Percentiles rank a stretch among this genome's conserved stretches.
phyloP scores from a whole-genome alignment of 2,329 filamentous ascomycete species.

The Fusarium secorum region DNA sequence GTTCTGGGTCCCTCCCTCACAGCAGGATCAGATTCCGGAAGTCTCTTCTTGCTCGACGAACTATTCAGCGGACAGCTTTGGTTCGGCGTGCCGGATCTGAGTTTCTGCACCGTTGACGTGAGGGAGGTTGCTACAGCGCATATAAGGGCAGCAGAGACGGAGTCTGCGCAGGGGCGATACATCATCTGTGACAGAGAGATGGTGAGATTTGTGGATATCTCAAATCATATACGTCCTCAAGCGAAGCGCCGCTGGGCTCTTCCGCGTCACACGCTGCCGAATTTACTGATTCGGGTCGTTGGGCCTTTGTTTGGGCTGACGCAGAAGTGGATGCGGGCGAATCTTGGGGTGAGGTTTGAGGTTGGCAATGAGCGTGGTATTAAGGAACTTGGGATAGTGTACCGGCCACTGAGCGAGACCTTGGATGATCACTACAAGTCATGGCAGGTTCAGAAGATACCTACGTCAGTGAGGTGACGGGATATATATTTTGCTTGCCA shows the following conservation, averaged over 20 bases:
- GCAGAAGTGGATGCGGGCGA: not conserved
- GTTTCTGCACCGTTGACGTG: not conserved
- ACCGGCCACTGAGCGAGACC: not conserved
- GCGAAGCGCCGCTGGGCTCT: not conserved
- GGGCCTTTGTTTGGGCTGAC: not conserved
- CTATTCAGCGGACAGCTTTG: not conserved
- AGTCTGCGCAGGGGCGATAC: not conserved
- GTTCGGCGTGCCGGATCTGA: not conserved
- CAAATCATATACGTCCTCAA: not conserved
- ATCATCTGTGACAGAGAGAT: not conserved
- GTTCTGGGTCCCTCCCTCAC: not conserved
- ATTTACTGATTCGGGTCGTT: not conserved
- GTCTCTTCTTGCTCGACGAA: not conserved
- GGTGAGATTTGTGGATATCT: not conserved
- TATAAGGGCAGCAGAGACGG: not conserved
- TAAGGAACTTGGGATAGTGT: not conserved
- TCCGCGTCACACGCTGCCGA: not conserved
- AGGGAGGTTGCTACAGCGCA: not conserved
- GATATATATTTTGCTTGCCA: rapidly evolving
- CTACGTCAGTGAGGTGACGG: not conserved
- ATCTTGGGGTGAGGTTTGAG: not conserved
- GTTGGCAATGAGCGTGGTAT: not conserved
- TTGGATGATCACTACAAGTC: not conserved
- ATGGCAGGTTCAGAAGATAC: not conserved
- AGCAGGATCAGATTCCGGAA: not conserved